phyloP scores from a whole-genome alignment of 257 asterid genomes.

The Salvia splendens region DNA sequence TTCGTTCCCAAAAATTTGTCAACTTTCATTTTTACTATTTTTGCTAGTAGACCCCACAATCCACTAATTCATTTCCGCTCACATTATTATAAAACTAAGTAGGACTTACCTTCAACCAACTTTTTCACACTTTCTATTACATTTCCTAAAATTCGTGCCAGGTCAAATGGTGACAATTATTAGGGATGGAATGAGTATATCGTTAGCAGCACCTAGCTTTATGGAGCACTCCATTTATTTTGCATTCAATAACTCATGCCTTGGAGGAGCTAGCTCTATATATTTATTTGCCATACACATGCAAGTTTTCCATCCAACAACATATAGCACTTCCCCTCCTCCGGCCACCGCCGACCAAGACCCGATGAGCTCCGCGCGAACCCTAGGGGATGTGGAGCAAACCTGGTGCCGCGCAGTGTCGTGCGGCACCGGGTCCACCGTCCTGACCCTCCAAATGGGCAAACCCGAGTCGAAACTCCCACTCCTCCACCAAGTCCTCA shows the following conservation, averaged over 20 bases:
- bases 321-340: neutral
- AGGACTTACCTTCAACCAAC: too few relatives aligned
- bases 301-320: neutral
- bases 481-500: conserved; percentile 35
- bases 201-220: too few relatives aligned
- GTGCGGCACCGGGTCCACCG: conserved; percentile 65
- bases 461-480: conserved; percentile 32
- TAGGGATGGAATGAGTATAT: too few relatives aligned
- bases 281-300: neutral
- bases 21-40: too few relatives aligned
- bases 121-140: too few relatives aligned
- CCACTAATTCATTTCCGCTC: too few relatives aligned
- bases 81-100: too few relatives aligned
- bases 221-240: too few relatives aligned
- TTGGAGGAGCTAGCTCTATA: neutral
- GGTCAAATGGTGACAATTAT: too few relatives aligned
- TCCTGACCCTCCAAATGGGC: conserved; percentile 47
- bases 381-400: conserved; percentile 51
- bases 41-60: too few relatives aligned
- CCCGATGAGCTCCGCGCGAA: conserved; percentile 11
- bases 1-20: too few relatives aligned
- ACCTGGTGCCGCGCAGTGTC: conserved; percentile 67
- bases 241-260: neutral
- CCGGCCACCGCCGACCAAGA: neutral
- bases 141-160: too few relatives aligned